These are phyloP conservation scores for Penicillium nucicola DNA, from an alignment of 495 filamentous ascomycete genomes.

Conservation along the genomic window DNA sequence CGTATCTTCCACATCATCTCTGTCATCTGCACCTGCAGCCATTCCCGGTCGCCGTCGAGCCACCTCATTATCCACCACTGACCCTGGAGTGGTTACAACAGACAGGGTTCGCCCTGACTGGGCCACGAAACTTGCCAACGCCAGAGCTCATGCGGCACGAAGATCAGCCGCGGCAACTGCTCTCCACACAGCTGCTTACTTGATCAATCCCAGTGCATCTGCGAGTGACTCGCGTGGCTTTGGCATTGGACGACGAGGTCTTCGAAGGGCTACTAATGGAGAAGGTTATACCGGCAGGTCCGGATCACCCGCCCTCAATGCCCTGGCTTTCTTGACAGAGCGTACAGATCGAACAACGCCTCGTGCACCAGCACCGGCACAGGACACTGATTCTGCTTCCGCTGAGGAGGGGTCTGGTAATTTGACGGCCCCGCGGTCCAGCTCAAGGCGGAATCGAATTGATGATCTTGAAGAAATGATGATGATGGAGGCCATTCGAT, in stretches of 20 bases:
- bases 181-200: conserved; percentile 89
- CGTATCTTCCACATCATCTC: conserved; percentile 60
- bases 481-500: conserved; percentile 92
- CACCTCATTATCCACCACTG: conserved; percentile 77
- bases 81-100: conserved; percentile 82
- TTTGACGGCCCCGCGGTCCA: conserved; percentile 49
- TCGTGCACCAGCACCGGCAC: conserved; percentile 26
- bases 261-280: conserved; percentile 40
- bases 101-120: conserved; percentile 92
- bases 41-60: conserved; percentile 58
- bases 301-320: conserved; percentile 47
- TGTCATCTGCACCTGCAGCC: conserved; percentile 38
- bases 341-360: conserved; percentile 25
- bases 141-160: conserved; percentile 77
- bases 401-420: conserved; percentile 42
- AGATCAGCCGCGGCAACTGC: conserved; percentile 92
- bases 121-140: conserved; percentile 83
- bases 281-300: conserved; percentile 33
- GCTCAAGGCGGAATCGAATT: conserved; percentile 62
- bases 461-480: conserved; percentile 97
- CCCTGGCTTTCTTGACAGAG: conserved; percentile 50
- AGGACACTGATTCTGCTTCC: conserved; percentile 35
- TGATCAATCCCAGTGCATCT: conserved; percentile 66
- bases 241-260: conserved; percentile 45
- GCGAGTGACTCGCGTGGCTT: conserved; percentile 46